These are phyloP conservation scores for Stagonosporopsis rhizophila DNA, from an alignment of 2,329 filamentous ascomycete species.

Conservation along the genomic window DNA sequence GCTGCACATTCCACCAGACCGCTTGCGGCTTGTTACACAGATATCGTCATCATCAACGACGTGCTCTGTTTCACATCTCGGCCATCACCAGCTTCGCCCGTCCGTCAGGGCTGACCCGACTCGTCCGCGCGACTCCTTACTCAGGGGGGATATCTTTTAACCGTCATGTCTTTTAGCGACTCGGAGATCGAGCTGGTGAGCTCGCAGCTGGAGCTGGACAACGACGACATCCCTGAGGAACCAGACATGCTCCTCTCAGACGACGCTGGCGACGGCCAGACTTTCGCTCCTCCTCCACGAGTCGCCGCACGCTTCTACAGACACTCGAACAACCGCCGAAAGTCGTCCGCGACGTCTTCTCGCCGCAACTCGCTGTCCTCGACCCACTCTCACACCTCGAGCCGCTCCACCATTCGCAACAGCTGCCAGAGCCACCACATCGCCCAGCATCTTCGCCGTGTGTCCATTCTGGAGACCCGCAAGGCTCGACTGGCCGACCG, in stretches of 20 bases:
- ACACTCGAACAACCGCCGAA: conserved; percentile 69
- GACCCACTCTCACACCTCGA: conserved; percentile 73
- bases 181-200: conserved; percentile 42
- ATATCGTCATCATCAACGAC: conserved; percentile 30
- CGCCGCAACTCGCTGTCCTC: conserved; percentile 82
- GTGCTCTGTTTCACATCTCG: conserved; percentile 43
- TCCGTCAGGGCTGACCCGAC: conserved; percentile 24
- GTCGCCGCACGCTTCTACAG: conserved; percentile 81
- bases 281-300: conserved; percentile 73
- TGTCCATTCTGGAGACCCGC: conserved; percentile 80
- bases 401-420: conserved; percentile 59
- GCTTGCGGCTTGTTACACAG: conserved; percentile 31
- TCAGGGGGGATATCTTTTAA: conserved; percentile 11
- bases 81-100: conserved; percentile 21
- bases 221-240: conserved; percentile 53
- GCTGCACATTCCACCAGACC: conserved; percentile 19
- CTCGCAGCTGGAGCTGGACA: conserved; percentile 36
- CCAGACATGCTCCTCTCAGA: conserved; percentile 51
- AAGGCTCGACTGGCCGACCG: conserved; percentile 81
- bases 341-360: conserved; percentile 78
- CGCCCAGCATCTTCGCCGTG: conserved; percentile 78
- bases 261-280: conserved; percentile 46
- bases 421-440: conserved; percentile 76
- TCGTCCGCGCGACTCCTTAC: conserved; percentile 29
- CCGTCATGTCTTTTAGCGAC: conserved; percentile 43